Evolutionary conservation across 78 protist genomes (phyloP), one percentile per base, ranked within the genome.

Genomic region (Salpingoeca rosetta): DNA sequence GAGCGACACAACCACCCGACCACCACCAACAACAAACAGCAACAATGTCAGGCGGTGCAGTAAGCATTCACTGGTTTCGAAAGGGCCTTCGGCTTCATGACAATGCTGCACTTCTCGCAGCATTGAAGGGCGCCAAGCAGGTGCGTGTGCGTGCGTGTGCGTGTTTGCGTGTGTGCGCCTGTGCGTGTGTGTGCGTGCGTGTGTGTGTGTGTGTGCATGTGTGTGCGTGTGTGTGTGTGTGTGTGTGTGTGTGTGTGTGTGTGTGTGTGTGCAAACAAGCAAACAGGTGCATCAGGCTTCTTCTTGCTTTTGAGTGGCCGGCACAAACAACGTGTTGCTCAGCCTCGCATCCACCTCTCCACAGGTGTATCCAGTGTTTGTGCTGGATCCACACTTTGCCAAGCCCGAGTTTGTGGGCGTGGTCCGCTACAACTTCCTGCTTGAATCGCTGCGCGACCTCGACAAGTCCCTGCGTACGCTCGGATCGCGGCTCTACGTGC

Each of bases 21-120:
- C n/a, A n/a, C n/a, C n/a, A n/a, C n/a, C n/a, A n/a, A n/a, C n/a
- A n/a, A n/a, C n/a, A n/a, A n/a, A n/a, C n/a, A n/a, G n/a, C n/a
- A n/a, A n/a, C n/a, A n/a, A n/a, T n/a, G n/a, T n/a, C n/a, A n/a
- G n/a, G n/a, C n/a, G n/a, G n/a, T n/a, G n/a, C n/a, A n/a, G n/a
- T n/a, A n/a, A n/a, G n/a, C n/a, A n/a, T 82, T 42, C 65, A 57
- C 85, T 84, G 86, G 86, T 84, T 85, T 40, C 82, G 90, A 2
- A 81, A 87, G 81, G 79, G 73, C 11, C 87, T 84, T 0, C 84
- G 90, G 11, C 84, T 88, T 57, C 90, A 88, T 76, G 90, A 88
- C 41, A 84, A 80, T 75, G 87, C 90, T 3, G 74, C 90, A 24
- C 87, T 88, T 35, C 12, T 45, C 44, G 76, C 41, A 2, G 90